phyloP scores from a whole-genome alignment of 345 rosid genomes.

The Carallia pectinifolia region DNA sequence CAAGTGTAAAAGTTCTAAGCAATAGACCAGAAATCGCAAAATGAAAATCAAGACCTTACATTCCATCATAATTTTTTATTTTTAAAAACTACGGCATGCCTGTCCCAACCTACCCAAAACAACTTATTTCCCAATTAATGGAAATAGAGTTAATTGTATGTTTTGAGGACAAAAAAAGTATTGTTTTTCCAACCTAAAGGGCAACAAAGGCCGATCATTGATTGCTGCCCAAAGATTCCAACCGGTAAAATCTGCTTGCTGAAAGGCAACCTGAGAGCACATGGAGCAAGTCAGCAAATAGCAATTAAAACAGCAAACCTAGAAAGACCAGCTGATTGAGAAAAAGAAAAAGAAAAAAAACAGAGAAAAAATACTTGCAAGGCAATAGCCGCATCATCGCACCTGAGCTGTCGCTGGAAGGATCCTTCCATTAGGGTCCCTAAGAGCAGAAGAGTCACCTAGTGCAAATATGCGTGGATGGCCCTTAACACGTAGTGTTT shows the following conservation, averaged over 20 bases:
- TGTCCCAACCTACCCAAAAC: not conserved
- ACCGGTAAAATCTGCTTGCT: slow-evolving; percentile 94
- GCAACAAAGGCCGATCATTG: slow-evolving; percentile 79
- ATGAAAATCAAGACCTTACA: not conserved
- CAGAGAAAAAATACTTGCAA: not conserved
- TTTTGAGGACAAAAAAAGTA: not conserved
- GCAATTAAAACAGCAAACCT: no score
- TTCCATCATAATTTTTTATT: not conserved
- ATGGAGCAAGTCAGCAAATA: slow-evolving; percentile 8
- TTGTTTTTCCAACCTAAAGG: slow-evolving; percentile 59
- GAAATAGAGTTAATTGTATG: not conserved
- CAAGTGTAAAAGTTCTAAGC: not conserved
- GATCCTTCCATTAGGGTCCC: slow-evolving; percentile 73
- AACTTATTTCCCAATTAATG: not conserved
- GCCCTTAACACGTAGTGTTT: slow-evolving; percentile 91
- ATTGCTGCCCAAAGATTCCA: slow-evolving; percentile 99
- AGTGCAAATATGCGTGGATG: slow-evolving; percentile 90
- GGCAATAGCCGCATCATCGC: not conserved
- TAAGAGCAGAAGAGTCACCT: slow-evolving; percentile 82
- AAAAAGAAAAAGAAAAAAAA: no score
- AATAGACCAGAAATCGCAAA: not conserved
- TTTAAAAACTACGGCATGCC: not conserved
- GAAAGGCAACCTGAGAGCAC: slow-evolving; percentile 81
- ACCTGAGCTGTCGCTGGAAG: slow-evolving; percentile 98
- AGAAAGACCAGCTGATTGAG: no score